Evolutionary conservation across 176 grass and related monocot genomes (phyloP), one percentile per base, ranked within the genome.

Genomic region (Oryza meridionalis): DNA sequence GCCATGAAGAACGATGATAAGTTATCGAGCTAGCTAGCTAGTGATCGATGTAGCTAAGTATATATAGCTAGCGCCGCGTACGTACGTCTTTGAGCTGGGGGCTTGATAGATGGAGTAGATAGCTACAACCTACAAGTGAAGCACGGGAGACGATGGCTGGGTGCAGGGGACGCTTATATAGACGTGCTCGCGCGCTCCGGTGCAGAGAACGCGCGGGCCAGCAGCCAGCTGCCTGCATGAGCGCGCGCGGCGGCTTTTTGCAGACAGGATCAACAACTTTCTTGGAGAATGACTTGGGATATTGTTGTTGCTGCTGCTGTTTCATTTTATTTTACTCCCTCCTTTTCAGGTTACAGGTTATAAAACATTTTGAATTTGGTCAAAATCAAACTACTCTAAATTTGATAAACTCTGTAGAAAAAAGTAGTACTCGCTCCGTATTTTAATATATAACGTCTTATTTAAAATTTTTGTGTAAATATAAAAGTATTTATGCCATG

Each of bases 91-190:
- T 31, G 29, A 31, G 29, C 29, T 31, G 29, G 29, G 29, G 29
- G 29, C 29, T 31, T 31, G 29, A 31, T 31, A 31, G 29, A 31
- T 31, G 29, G 29, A 31, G 29, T 31, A 31, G 58, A 21, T 27
- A 27, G 31, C 55, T 1, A 25, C 35, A 0, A 27, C 19, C 55
- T 1, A 25, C 35, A 0, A 25, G 76, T 25, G 47, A 58, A 65
- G 45, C 63, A 66, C 49, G 26, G 67, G 19, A 0, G 25, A 40
- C 33, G 26, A 27, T 51, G 72, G 62, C 22, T 31, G 35, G 35
- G 21, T 9, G 37, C 70, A n/a, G 19, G 61, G 24, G 58, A 59
- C 29, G 73, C 42, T 93, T 93, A 86, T 93, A 93, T 90, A 93
- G 77, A 42, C 78, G 49, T 6, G 49, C 49, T 51, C 53, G 51